Evolutionary conservation across 805 yeast species (phyloP), one percentile per base, ranked within the genome.

Genomic region (Myxozyma sirexii): DNA sequence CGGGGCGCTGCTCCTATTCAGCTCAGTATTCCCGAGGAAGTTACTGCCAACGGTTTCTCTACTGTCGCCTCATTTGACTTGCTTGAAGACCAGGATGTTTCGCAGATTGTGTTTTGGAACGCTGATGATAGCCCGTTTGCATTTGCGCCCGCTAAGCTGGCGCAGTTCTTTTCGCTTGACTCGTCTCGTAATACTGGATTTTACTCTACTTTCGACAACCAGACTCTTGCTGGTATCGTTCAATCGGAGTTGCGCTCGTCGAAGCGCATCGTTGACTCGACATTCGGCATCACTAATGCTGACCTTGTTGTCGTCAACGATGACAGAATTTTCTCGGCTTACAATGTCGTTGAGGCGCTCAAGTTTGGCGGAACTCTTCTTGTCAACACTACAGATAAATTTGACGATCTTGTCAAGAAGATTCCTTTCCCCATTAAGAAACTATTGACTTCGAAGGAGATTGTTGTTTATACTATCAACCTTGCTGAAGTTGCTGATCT

Each of bases 161-260:
- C 91, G 0, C 87, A 85, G 62, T 78, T 89, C 23, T 78, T 87
- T 66, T 84, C 96, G 1, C 78, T 87, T 69, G 86, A 83, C 42
- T 56, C 65, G 59, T 70, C 79, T 53, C 77, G 82, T 58, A 69
- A 74, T 43, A 80, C 87, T 57, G 74, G 80, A 54, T 80, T 82
- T 72, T 80, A 87, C 72, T 80, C 87, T 53, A 82, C 82, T 69
- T 90, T 78, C 68, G 96, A 93, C 73, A 91, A 89, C 72, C 71
- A 79, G 38, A 76, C 83, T 15, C 82, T 81, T 53, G 93, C 92
- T 37, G 97, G 97, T 63, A 71, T 83, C 7, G 84, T 85, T 71
- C 89, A 87, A 73, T 81, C 91, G 12, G 73, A 76, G 48, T 43
- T 76, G 39, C 88, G 86, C 69, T 76, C 87, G 52, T 73, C 77